These are phyloP conservation scores for Lepiota venenata DNA, from an alignment of 768 basidiomycete genomes.

Conservation along the genomic window DNA sequence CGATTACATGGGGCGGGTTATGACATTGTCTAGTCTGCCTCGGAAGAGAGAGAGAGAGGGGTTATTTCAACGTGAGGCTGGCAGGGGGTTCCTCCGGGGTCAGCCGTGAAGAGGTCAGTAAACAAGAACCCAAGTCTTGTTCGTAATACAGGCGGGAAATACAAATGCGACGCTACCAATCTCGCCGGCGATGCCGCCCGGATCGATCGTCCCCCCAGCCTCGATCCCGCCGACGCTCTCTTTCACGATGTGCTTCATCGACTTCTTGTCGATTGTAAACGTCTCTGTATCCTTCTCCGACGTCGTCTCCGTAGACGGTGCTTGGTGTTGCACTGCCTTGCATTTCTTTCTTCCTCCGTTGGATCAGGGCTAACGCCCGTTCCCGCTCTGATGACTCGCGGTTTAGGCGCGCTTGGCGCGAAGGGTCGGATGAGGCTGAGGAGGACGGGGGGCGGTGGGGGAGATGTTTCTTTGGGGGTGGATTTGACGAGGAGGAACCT, in stretches of 20 bases:
- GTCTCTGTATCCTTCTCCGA: slow-evolving; percentile 55
- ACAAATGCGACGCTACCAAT: slow-evolving; percentile 3
- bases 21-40: neutral
- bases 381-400: slow-evolving; percentile 76
- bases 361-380: slow-evolving; percentile 70
- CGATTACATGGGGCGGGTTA: neutral
- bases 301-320: slow-evolving; percentile 50
- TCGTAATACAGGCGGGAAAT: neutral
- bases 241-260: slow-evolving; percentile 61
- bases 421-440: slow-evolving; percentile 18
- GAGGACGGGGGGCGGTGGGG: slow-evolving; percentile 17
- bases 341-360: slow-evolving; percentile 60
- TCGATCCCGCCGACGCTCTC: slow-evolving; percentile 19
- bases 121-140: no score
- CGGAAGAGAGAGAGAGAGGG: neutral
- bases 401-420: slow-evolving; percentile 55
- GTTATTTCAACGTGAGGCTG: neutral
- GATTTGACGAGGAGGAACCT: slow-evolving; percentile 21
- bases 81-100: no score
- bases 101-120: neutral
- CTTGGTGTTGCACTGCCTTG: slow-evolving; percentile 68
- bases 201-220: neutral
- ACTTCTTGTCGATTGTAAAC: slow-evolving; percentile 70
- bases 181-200: slow-evolving; percentile 2
- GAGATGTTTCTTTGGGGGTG: slow-evolving; percentile 11